A percentile compares a stretch with the other conserved stretches of the same genome.
Evolutionary conservation across 768 basidiomycete genomes (phyloP).

Genomic region (Agrocybe pediades): DNA sequence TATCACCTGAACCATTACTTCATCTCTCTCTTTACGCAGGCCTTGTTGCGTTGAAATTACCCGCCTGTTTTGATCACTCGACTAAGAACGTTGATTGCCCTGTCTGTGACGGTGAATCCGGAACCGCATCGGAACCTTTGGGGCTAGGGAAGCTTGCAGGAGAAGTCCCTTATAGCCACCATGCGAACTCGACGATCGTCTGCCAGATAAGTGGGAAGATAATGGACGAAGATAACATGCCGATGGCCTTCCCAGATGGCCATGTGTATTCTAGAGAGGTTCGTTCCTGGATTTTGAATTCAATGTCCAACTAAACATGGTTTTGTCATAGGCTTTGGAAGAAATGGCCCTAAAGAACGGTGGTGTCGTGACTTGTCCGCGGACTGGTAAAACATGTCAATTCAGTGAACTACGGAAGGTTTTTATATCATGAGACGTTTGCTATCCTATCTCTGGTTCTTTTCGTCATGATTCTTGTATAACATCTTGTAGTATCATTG

Average conservation of each 20-base stretch:
- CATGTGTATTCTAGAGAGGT: constrained; percentile 94
- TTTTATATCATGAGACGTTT: constrained; percentile 85
- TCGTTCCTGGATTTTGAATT: constrained; percentile 25
- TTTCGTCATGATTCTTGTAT: background rate
- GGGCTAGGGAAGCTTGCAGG: constrained; percentile 75
- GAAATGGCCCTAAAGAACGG: constrained; percentile 84
- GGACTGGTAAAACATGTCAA: constrained; percentile 63
- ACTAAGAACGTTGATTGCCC: constrained; percentile 87
- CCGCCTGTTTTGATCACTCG: constrained; percentile 69
- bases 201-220: constrained; percentile 90
- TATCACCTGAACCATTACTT: constrained; percentile 86
- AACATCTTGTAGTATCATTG: background rate
- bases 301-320: constrained; percentile 11
- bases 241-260: constrained; percentile 89
- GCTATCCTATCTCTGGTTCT: background rate
- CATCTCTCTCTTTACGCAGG: constrained; percentile 91
- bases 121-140: constrained; percentile 35
- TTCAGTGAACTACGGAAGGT: constrained; percentile 81
- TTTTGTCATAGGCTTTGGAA: constrained; percentile 72
- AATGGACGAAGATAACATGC: constrained; percentile 93
- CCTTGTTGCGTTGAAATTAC: constrained; percentile 86
- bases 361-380: constrained; percentile 84
- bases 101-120: constrained; percentile 70
- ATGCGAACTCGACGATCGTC: constrained; percentile 94
- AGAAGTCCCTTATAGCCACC: constrained; percentile 91